Base-by-base conservation (phyloP, 2,329 filamentous ascomycete species). In the Cordyceps cicadae region DNA sequence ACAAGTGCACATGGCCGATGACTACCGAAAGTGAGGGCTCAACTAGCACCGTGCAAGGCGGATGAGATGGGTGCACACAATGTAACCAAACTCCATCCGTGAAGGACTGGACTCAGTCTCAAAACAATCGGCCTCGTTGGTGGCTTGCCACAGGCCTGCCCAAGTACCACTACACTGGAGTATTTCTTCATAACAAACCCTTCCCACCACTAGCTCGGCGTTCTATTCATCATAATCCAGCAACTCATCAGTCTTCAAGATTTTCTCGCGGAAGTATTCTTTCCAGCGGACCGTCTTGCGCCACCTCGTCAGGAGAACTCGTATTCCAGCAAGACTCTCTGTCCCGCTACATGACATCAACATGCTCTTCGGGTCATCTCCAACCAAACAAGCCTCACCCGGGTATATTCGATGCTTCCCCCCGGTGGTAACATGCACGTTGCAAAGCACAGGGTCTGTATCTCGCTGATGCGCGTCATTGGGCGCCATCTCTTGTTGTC, bases 381-480 rank as follows among this genome's bases (percentile, higher is more conserved):
- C 37, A 43, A 17, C 37, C 14, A 11, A 34, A 14, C 46, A 45
- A 32, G 29, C 24, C 46, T 46, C 43, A 7, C 29, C 29, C 3
- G 29, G 29, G 29, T 29, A 19, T 9, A 21, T 46, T 41, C 34
- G 8, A 7, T 43, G 17, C 34, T 26, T 21, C 46, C 8, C 26
- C 43, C n/a, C 48, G 19, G n/a, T 37, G 21, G 54, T 26, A 4
- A 50, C 26, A 19, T 37, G 34, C 34, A 11, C 11, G 17, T 29
- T 12, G 37, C 26, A 41, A 43, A 17, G 39, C 39, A 43, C 15
- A 43, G 37, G 37, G 37, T 12, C 37, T 46, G 29, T 29, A 29
- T 29, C 39, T 24, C 17, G 14, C 21, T 43, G 26, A 58, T 58
- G 55, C 55, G 24, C 55, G 55, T 58, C 55, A 58, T 58, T 51